Evolutionary conservation across 257 asterid species (phyloP), one percentile per base, ranked within the genome.

Genomic region (Solanum paucissectum): DNA sequence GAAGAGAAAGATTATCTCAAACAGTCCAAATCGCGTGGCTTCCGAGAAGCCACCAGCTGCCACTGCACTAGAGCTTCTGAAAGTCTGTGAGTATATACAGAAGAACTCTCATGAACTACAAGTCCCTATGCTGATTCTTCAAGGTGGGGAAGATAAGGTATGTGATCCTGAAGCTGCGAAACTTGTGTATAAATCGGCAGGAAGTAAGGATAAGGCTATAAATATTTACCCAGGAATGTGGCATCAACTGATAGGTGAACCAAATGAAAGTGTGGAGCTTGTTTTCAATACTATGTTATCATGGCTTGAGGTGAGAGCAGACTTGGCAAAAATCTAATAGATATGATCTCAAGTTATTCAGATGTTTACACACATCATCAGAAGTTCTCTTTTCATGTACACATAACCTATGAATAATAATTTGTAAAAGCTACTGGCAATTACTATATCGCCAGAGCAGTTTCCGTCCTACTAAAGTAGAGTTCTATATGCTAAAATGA

Each of bases 101-200:
- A 88, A 52, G 23, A 89, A 90, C 1, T 93, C 96, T 60, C 84
- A 72, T 9, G 93, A 88, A 25, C 5, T 95, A 55, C 93, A 93
- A 34, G 93, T 94, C 16, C 93, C 98, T 10, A 23, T 96, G 94
- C 88, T 95, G 86, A 85, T 96, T 64, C n/a, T 96, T 88, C 99
- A 95, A 66, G 98, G 98, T 2, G 95, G 85, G 13, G 95, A 91
- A 21, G 99, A 95, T 55, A 74, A 68, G 64, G 87, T 95, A 6
- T 96, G 99, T 64, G 99, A 95, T 73, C 95, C 94, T 14, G 87
- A 90, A 10, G 98, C 97, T 58, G 94, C 96, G 0, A 87, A 52
- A 72, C 84, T 55, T n/a, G 88, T 94, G 88, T 92, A 92, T 73
- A 83, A 90, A 84, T 49, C 87, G 11, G 94, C 92, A 2, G 91